These are phyloP conservation scores for Monilinia fructicola DNA, from an alignment of 2,329 filamentous ascomycete species.

Conservation along the genomic window DNA sequence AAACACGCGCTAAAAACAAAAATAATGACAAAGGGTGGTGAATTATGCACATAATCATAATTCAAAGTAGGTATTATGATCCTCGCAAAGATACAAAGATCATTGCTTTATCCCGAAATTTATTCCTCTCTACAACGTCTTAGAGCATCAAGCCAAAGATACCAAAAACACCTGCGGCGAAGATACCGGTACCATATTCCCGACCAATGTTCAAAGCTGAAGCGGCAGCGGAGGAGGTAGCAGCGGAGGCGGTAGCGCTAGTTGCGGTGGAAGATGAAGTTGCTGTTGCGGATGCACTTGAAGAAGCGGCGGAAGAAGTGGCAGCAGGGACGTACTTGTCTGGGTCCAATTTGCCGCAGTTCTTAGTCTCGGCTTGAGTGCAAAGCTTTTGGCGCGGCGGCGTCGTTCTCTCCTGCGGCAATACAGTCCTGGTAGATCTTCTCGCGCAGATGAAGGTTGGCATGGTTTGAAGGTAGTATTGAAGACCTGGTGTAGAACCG, in stretches of 20 bases:
- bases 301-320: constrained; percentile 44
- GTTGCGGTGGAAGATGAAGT: constrained; percentile 37
- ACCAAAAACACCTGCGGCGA: constrained; percentile 53
- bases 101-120: background rate
- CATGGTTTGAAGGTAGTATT: constrained; percentile 56
- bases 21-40: constrained; percentile 23
- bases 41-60: constrained; percentile 34
- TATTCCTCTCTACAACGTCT: constrained; percentile 16
- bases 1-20: constrained; percentile 22
- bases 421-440: constrained; percentile 52
- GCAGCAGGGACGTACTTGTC: constrained; percentile 37
- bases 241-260: constrained; percentile 34
- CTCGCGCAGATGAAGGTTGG: constrained; percentile 59
- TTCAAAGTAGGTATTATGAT: constrained; percentile 23
- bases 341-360: constrained; percentile 50
- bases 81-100: constrained; percentile 25
- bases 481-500: constrained; percentile 54
- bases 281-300: constrained; percentile 38
- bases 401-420: constrained; percentile 46
- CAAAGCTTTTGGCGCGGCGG: constrained; percentile 50
- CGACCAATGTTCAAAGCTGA: constrained; percentile 43
- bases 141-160: constrained; percentile 60
- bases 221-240: constrained; percentile 45
- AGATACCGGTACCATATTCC: constrained; percentile 46
- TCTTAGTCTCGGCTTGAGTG: constrained; percentile 42